phyloP scores from a whole-genome alignment of 1,284 basidiomycete genomes.

The Limonomyces culmigenus region DNA sequence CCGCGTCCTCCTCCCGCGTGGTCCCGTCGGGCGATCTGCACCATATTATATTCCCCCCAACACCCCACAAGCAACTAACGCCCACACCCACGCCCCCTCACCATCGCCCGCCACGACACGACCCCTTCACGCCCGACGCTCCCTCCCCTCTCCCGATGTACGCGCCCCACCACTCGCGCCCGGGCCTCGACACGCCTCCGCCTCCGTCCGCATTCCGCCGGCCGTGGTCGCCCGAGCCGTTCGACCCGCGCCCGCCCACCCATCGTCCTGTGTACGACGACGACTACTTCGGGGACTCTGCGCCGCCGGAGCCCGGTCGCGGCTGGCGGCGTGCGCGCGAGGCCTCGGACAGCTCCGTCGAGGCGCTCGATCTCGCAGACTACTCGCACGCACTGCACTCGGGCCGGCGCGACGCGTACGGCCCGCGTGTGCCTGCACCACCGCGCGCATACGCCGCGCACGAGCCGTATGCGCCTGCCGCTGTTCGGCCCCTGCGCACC shows the following conservation, averaged over 20 bases:
- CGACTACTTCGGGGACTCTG: conserved; percentile 3
- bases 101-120: too few relatives aligned
- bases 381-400: conserved; percentile 33
- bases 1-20: too few relatives aligned
- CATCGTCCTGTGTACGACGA: conserved; percentile 4
- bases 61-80: too few relatives aligned
- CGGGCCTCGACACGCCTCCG: conserved; percentile 33
- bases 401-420: conserved; percentile 14
- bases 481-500: conserved; percentile 20
- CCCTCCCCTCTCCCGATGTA: too few relatives aligned
- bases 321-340: conserved; percentile 15
- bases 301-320: conserved; percentile 14
- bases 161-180: too few relatives aligned
- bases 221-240: conserved; percentile 50
- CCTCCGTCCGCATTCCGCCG: conserved; percentile 29
- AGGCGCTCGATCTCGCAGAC: conserved; percentile 54
- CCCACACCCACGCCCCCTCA: too few relatives aligned
- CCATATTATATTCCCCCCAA: too few relatives aligned
- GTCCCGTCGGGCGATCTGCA: too few relatives aligned
- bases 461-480: conserved; percentile 19
- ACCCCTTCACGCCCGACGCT: too few relatives aligned
- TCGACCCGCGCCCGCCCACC: conserved; percentile 26
- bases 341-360: conserved; percentile 44
- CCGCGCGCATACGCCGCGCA: conserved; percentile 12
- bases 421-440: conserved; percentile 11